Conservation (phyloP, 805 yeast species). For the Candida corydali region DNA sequence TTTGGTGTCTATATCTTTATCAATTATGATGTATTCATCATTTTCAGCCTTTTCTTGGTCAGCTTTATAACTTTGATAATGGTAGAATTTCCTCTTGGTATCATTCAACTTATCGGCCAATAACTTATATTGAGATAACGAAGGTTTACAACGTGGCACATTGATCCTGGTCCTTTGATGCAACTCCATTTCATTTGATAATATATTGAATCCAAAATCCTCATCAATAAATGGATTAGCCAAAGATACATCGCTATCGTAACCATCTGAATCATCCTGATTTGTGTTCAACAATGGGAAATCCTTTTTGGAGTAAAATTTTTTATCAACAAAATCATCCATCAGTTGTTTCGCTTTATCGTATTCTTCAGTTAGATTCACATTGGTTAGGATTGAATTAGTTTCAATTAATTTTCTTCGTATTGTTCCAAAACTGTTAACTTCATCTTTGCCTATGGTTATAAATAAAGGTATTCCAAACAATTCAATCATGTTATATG, state of each 20-base stretch:
- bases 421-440: constrained; percentile 57
- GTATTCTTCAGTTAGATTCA: constrained; percentile 20
- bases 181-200: constrained; percentile 12
- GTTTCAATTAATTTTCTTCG: constrained; percentile 50
- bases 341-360: constrained; percentile 13
- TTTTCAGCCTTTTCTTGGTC: constrained; percentile 13
- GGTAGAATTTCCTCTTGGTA: constrained; percentile 27
- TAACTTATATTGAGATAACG: constrained; percentile 36
- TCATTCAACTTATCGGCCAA: constrained; percentile 26
- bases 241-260: constrained; percentile 45
- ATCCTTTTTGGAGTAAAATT: constrained; percentile 22
- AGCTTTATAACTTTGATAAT: constrained; percentile 22
- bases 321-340: constrained; percentile 12
- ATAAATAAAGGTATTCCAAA: constrained; percentile 81
- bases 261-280: constrained; percentile 27
- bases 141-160: constrained; percentile 44
- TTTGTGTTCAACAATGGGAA: constrained; percentile 28
- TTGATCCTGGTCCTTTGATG: constrained; percentile 19
- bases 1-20: constrained; percentile 1
- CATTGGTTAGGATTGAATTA: constrained; percentile 20
- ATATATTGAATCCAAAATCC: constrained; percentile 46
- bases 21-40: constrained; percentile 19
- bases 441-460: constrained; percentile 45
- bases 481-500: constrained; percentile 37
- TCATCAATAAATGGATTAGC: constrained; percentile 52